These are phyloP conservation scores for Colletotrichum sp. DNA, from an alignment of 2,329 filamentous ascomycete species.

Conservation along the genomic window DNA sequence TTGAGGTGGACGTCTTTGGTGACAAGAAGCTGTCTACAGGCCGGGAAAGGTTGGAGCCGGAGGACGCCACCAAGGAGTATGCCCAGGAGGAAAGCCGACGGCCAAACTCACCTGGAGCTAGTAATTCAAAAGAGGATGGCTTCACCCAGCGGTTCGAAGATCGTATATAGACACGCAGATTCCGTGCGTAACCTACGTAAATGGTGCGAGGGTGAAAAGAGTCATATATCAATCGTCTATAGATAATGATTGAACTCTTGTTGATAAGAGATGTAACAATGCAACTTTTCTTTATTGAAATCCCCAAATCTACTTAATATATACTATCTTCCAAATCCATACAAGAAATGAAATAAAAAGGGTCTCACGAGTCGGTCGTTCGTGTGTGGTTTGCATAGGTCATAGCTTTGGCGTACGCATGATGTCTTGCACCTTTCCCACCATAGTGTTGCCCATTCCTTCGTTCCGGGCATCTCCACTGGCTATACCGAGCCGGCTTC, in stretches of 20 bases:
- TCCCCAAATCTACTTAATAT: neutral
- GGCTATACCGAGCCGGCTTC: slow-evolving; percentile 27
- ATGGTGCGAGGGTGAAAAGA: neutral
- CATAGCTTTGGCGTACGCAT: neutral
- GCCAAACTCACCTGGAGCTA: neutral
- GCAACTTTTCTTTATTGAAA: neutral
- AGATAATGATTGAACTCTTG: neutral
- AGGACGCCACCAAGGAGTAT: neutral
- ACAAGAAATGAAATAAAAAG: neutral
- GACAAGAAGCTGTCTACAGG: neutral
- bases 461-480: slow-evolving; percentile 26
- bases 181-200: neutral
- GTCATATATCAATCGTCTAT: neutral
- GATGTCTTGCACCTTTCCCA: slow-evolving; percentile 19
- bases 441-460: slow-evolving; percentile 24
- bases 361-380: neutral
- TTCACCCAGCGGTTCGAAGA: neutral
- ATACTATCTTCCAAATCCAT: neutral
- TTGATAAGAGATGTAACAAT: neutral
- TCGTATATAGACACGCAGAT: neutral
- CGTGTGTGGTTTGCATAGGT: neutral
- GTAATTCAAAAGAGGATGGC: neutral
- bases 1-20: slow-evolving; percentile 27
- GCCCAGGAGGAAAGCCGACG: neutral
- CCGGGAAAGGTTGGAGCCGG: neutral